Evolutionary conservation across 1,284 basidiomycete species (phyloP).

Genomic region (Cutaneotrichosporon daszewskae): DNA sequence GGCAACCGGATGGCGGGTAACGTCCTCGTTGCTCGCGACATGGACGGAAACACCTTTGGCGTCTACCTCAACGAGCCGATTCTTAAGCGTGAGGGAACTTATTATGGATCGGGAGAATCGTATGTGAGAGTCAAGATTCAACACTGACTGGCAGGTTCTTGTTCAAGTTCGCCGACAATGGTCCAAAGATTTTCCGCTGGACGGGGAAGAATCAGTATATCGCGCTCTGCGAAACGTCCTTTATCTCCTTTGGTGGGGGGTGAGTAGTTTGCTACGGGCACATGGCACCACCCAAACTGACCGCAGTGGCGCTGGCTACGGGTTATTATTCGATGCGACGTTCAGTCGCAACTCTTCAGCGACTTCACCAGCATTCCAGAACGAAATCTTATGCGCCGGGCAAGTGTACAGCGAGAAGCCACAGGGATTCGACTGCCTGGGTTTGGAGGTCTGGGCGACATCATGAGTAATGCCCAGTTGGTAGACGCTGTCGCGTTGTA

Average conservation of each 20-base stretch:
- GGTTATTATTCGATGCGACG: slow-evolving; percentile 78
- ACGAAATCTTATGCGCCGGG: slow-evolving; percentile 66
- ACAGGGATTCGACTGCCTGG: slow-evolving; percentile 68
- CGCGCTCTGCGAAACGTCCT: slow-evolving; percentile 71
- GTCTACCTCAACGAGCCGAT: slow-evolving; percentile 73
- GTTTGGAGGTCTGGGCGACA: slow-evolving; percentile 71
- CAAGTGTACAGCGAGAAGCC: slow-evolving; percentile 53
- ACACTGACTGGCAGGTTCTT: slow-evolving; percentile 58
- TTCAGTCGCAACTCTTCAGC: slow-evolving; percentile 79
- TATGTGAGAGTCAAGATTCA: slow-evolving; percentile 48
- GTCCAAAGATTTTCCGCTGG: slow-evolving; percentile 68
- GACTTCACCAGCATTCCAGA: slow-evolving; percentile 78
- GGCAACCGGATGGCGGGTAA: slow-evolving; percentile 49
- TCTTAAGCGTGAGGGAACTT: slow-evolving; percentile 55
- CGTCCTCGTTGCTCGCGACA: slow-evolving; percentile 59
- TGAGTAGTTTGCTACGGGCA: too few species aligned
- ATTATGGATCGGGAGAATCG: slow-evolving; percentile 82
- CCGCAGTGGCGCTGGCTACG: slow-evolving; percentile 73
- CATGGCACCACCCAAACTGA: background rate
- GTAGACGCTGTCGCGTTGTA: too few species aligned
- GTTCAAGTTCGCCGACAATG: slow-evolving; percentile 54
- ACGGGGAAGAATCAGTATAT: slow-evolving; percentile 89
- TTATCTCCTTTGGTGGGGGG: slow-evolving; percentile 87
- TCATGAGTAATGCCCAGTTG: background rate
- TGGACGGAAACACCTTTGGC: slow-evolving; percentile 63